A percentile compares a stretch with the other conserved stretches of the same genome.
These are phyloP conservation scores for Malus hybrid DNA, from an alignment of 331 rosid genomes.

Conservation along the genomic window DNA sequence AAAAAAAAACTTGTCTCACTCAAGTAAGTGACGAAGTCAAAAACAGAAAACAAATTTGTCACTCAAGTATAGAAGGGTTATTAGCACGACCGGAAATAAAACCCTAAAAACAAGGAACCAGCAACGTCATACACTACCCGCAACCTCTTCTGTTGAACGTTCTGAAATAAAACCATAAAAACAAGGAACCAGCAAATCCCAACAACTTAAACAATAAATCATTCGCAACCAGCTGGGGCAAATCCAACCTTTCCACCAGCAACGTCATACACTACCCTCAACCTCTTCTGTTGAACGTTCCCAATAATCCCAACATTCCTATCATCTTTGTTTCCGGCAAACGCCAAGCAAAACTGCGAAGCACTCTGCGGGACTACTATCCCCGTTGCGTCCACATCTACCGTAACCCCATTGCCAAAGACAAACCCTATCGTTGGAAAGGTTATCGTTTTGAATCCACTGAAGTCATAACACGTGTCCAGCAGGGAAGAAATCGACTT, in stretches of 20 bases:
- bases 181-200: too few species aligned
- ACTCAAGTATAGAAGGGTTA: too few species aligned
- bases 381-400: conserved; percentile 32
- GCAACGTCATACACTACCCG: too few species aligned
- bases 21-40: too few species aligned
- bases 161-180: too few species aligned
- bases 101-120: too few species aligned
- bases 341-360: conserved; percentile 55
- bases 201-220: too few species aligned
- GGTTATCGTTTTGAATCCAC: neutral
- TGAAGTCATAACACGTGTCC: conserved; percentile 70
- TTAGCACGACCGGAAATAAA: too few species aligned
- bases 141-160: too few species aligned
- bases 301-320: conserved; percentile 42
- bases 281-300: conserved; percentile 27
- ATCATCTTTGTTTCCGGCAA: conserved; percentile 37
- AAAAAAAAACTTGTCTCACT: too few species aligned
- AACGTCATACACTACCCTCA: conserved; percentile 50
- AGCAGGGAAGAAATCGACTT: conserved; percentile 11
- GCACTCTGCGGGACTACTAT: conserved; percentile 11
- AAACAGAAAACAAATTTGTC: too few species aligned
- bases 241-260: conserved; percentile 53
- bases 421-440: conserved; percentile 31
- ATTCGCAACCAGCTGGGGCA: conserved; percentile 38
- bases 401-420: conserved; percentile 18